phyloP scores from a whole-genome alignment of 371 early-diverging fungal genomes.

The Cokeromyces recurvatus region DNA sequence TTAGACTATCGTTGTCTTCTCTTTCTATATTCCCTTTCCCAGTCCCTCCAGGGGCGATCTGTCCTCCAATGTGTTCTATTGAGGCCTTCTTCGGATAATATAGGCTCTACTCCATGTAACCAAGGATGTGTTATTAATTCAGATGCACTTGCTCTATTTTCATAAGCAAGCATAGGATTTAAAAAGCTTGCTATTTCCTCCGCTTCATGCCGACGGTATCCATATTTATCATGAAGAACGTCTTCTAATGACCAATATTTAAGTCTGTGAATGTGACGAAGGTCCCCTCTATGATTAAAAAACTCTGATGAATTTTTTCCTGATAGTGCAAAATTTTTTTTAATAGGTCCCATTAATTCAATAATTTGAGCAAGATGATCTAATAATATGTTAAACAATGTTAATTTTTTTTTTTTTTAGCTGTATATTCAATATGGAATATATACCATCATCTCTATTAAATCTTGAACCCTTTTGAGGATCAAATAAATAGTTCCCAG shows the following conservation, averaged over 20 bases:
- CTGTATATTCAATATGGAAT: too few relatives aligned
- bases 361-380: conserved; percentile 97
- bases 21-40: conserved; percentile 21
- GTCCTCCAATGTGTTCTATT: conserved; percentile 20
- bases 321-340: conserved; percentile 63
- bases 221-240: conserved; percentile 83
- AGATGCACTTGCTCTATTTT: conserved; percentile 52
- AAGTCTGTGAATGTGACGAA: conserved; percentile 82
- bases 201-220: conserved; percentile 50
- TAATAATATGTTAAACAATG: conserved; percentile 14
- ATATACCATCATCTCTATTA: conserved; percentile 86
- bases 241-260: conserved; percentile 78
- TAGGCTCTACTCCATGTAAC: conserved; percentile 44
- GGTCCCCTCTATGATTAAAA: conserved; percentile 75
- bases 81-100: conserved; percentile 26
- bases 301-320: conserved; percentile 76
- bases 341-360: conserved; percentile 86
- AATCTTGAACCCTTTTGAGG: conserved; percentile 80
- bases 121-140: conserved; percentile 61
- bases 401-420: too few relatives aligned
- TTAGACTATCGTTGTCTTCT: not conserved
- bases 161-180: conserved; percentile 71
- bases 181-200: conserved; percentile 61
- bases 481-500: conserved; percentile 94
- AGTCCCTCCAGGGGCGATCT: conserved; percentile 38